Base-by-base conservation (phyloP, 1,139 yeast species). In the Kodamaea alishanica region DNA sequence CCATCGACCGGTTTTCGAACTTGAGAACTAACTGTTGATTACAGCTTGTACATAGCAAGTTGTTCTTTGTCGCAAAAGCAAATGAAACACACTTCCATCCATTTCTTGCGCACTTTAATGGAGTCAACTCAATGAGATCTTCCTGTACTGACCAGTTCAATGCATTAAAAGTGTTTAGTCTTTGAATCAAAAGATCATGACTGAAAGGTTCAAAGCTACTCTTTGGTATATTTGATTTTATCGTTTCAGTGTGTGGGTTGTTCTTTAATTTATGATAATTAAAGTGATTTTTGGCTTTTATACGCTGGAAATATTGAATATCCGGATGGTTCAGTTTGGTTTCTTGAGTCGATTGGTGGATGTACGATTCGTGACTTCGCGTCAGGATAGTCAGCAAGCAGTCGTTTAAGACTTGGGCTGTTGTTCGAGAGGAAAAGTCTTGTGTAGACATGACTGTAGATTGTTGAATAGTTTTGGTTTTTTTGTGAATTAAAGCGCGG, bases 51-150 rank as follows among this genome's bases (percentile, higher is more conserved):
- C 76, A 70, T 10, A 61, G 38, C 10, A 70, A 48, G 39, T 60
- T 65, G 46, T 69, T 70, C 41, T 60, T 62, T 12, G 52, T 41
- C 35, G 49, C 48, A 2, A 50, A 34, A 1, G 65, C 51, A 20
- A 62, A 52, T 4, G 67, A 56, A 3, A 60, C 52, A 43, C 73
- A 67, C 44, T 55, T 56, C 76, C 76, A 70, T 3, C 76, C 76
- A 38, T 66, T 61, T 35, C 64, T 47, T 7, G 72, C 68, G 52
- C 75, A 69, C 32, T 51, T 56, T 23, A 70, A 54, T 45, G 68
- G 75, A 33, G 51, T 61, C 26, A 70, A 44, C 2, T 26, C 40
- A 34, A 12, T 40, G 35, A 8, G 37, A 7, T 45, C 33, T 8
- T 28, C 39, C 0, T 73, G 72, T 1, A 65, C 40, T 27, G 39